Conservation (phyloP, 768 basidiomycete genomes). For the Lactifluus subvellereus region DNA sequence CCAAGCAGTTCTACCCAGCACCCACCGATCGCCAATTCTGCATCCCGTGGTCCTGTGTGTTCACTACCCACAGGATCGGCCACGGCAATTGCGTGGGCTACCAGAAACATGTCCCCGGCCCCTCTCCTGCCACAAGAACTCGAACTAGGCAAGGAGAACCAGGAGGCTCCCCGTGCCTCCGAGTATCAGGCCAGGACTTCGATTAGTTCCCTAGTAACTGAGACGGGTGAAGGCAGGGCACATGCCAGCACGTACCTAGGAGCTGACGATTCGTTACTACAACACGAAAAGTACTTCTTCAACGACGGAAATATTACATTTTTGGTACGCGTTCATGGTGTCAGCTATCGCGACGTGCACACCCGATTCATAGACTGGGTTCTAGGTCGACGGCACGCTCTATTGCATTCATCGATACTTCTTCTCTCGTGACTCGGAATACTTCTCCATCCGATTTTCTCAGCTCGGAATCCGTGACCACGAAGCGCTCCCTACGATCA, state of each 20-base stretch:
- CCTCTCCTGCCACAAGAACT: neutral
- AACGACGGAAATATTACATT: neutral
- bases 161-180: neutral
- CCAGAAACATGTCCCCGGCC: neutral
- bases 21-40: neutral
- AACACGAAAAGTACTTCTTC: constrained; percentile 6
- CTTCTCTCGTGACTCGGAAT: constrained; percentile 8
- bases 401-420: neutral
- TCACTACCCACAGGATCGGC: neutral
- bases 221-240: neutral
- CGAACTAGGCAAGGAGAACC: neutral
- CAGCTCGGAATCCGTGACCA: neutral
- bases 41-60: neutral
- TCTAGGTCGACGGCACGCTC: neutral
- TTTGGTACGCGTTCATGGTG: neutral
- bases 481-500: neutral
- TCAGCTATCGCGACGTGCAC: neutral
- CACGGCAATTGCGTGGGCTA: neutral
- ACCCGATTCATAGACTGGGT: neutral
- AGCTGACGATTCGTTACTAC: neutral
- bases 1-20: neutral
- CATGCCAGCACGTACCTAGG: neutral
- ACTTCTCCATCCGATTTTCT: neutral
- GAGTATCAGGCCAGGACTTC: neutral
- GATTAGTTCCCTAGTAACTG: neutral